A percentile compares a stretch with the other conserved stretches of the same genome.
phyloP scores from a whole-genome alignment of 2,329 filamentous ascomycete genomes.

The Aspergillus neoniger region DNA sequence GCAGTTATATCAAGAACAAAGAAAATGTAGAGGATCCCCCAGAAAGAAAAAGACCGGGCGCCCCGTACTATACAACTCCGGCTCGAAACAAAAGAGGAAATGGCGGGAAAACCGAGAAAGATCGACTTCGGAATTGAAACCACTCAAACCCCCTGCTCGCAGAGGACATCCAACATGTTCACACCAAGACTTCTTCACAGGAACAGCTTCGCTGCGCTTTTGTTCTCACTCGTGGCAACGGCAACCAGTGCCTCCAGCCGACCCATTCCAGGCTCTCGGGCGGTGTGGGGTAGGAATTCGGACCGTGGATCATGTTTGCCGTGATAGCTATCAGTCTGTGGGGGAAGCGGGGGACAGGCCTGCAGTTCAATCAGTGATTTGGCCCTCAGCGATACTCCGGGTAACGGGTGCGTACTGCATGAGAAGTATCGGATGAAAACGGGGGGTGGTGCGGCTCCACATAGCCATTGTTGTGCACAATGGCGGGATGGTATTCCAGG shows the following conservation, averaged over 20 bases:
- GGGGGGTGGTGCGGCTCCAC: slow-evolving; percentile 46
- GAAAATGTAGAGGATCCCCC: slow-evolving; percentile 11
- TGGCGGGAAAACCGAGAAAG: slow-evolving; percentile 5
- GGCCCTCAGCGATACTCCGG: slow-evolving; percentile 27
- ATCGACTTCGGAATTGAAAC: not conserved
- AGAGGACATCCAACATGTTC: not conserved
- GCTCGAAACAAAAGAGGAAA: slow-evolving; percentile 16
- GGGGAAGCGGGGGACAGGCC: slow-evolving; percentile 35
- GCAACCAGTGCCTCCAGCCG: slow-evolving; percentile 54
- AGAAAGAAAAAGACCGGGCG: slow-evolving; percentile 17
- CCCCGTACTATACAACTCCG: slow-evolving; percentile 21
- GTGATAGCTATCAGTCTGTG: slow-evolving; percentile 34
- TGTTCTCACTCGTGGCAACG: slow-evolving; percentile 52
- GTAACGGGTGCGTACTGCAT: slow-evolving; percentile 42
- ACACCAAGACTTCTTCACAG: slow-evolving; percentile 19
- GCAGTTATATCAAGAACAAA: slow-evolving; percentile 18
- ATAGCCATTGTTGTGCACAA: slow-evolving; percentile 51
- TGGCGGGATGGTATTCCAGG: slow-evolving; percentile 52
- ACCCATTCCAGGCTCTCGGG: slow-evolving; percentile 45
- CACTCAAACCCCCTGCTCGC: not conserved
- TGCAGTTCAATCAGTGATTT: slow-evolving; percentile 36
- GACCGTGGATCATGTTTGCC: slow-evolving; percentile 31
- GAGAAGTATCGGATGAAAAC: slow-evolving; percentile 38
- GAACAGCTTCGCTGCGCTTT: slow-evolving; percentile 37
- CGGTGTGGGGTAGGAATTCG: slow-evolving; percentile 30